A percentile compares a stretch with the other conserved stretches of the same genome.
These are phyloP conservation scores for Oryza punctata DNA, from an alignment of 176 grass and related monocot species.

Conservation along the genomic window DNA sequence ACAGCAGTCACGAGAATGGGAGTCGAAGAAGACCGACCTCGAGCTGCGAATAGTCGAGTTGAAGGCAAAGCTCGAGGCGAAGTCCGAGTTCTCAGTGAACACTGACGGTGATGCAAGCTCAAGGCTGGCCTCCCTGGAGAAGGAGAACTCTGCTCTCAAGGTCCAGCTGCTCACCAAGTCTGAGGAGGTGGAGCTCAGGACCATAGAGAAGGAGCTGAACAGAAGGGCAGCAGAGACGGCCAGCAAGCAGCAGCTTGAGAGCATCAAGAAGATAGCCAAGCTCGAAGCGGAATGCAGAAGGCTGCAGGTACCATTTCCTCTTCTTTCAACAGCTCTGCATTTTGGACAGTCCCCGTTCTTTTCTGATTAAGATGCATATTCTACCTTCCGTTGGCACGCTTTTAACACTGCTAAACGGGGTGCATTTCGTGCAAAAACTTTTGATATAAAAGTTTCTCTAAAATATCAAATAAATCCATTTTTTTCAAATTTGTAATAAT, in stretches of 20 bases:
- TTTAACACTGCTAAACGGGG: too few relatives aligned
- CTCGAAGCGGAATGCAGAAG: slow-evolving; percentile 78
- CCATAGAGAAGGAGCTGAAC: slow-evolving; percentile 78
- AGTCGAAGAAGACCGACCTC: slow-evolving; percentile 66
- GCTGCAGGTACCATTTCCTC: slow-evolving; percentile 39
- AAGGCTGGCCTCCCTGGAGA: slow-evolving; percentile 58
- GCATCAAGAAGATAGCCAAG: slow-evolving; percentile 73
- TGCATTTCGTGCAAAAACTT: too few relatives aligned
- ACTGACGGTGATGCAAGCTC: slow-evolving; percentile 38
- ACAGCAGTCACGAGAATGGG: slow-evolving; percentile 60
- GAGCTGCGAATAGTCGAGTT: slow-evolving; percentile 65
- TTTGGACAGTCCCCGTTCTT: too few relatives aligned
- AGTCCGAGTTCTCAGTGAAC: slow-evolving; percentile 48
- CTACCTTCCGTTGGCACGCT: too few relatives aligned
- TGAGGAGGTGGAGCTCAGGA: slow-evolving; percentile 54
- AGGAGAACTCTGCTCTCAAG: slow-evolving; percentile 72
- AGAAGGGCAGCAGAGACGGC: slow-evolving; percentile 76
- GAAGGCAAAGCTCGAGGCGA: slow-evolving; percentile 71
- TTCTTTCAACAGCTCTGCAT: not conserved
- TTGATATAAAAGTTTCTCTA: too few relatives aligned
- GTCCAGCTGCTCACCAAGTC: slow-evolving; percentile 46
- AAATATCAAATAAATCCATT: too few relatives aligned
- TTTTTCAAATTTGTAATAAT: too few relatives aligned
- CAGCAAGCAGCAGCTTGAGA: slow-evolving; percentile 85
- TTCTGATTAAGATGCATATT: too few relatives aligned